Evolutionary conservation across 2,329 filamentous ascomycete genomes (phyloP).

Genomic region (Hymenoscyphus linearis): DNA sequence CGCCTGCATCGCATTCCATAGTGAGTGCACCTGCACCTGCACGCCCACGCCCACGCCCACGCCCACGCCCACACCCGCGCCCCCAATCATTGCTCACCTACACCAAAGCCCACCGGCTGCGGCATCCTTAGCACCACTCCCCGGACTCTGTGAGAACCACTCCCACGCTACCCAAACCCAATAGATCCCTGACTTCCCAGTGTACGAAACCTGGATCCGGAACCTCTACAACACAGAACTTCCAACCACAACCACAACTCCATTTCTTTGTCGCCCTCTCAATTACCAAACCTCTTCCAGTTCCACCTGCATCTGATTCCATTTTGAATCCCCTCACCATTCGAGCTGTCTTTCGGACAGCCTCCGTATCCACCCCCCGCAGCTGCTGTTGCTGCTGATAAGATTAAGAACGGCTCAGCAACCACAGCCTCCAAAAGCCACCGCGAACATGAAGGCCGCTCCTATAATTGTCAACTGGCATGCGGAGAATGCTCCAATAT

Average conservation of each 20-base stretch:
- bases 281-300: neutral
- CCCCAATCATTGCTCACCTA: neutral
- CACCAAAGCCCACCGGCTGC: too few species aligned
- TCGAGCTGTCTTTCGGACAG: neutral
- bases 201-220: neutral
- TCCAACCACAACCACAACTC: neutral
- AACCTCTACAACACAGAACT: neutral
- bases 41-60: too few species aligned
- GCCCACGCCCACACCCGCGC: neutral
- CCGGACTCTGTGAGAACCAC: too few species aligned
- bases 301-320: neutral
- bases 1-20: neutral
- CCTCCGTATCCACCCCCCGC: conserved; percentile 2
- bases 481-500: conserved; percentile 92
- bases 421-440: neutral
- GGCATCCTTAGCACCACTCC: neutral
- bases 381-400: conserved; percentile 3
- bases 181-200: neutral
- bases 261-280: neutral
- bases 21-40: too few species aligned
- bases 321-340: neutral
- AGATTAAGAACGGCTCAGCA: neutral
- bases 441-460: conserved; percentile 75
- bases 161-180: too few species aligned
- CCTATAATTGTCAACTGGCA: conserved; percentile 99